Evolutionary conservation across 805 yeast genomes (phyloP).

Genomic region (Kodamaea lidongshanica): DNA sequence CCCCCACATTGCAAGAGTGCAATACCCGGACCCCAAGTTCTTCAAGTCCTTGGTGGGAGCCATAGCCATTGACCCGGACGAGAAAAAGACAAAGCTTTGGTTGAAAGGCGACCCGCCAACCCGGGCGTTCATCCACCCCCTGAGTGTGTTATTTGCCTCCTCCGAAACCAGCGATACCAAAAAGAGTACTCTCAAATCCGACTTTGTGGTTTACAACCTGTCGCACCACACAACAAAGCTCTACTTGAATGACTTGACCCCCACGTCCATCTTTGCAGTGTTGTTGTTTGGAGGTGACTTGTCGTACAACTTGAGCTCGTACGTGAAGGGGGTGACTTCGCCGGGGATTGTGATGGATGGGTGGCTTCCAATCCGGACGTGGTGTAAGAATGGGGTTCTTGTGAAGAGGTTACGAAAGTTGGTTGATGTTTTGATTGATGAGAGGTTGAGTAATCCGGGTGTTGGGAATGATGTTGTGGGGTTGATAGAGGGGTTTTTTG

Average conservation of each 20-base stretch:
- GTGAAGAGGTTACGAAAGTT: slow-evolving; percentile 62
- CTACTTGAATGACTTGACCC: slow-evolving; percentile 72
- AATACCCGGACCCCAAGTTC: slow-evolving; percentile 75
- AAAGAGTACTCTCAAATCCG: slow-evolving; percentile 35
- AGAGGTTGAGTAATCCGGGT: slow-evolving; percentile 42
- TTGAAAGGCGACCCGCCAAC: slow-evolving; percentile 64
- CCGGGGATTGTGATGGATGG: slow-evolving; percentile 82
- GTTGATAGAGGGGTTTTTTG: slow-evolving; percentile 7
- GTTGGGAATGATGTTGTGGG: slow-evolving; percentile 9
- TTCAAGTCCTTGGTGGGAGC: slow-evolving; percentile 69
- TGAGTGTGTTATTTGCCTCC: slow-evolving; percentile 63
- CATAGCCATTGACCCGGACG: slow-evolving; percentile 80
- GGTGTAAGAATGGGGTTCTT: slow-evolving; percentile 91
- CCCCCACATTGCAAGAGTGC: slow-evolving; percentile 78
- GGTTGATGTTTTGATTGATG: slow-evolving; percentile 62
- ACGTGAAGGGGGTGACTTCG: slow-evolving; percentile 43
- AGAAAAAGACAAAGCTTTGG: slow-evolving; percentile 66
- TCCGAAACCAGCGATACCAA: slow-evolving; percentile 19
- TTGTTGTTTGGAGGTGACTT: slow-evolving; percentile 78
- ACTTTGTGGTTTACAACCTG: slow-evolving; percentile 58
- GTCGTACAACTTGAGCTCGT: slow-evolving; percentile 45
- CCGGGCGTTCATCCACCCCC: slow-evolving; percentile 82
- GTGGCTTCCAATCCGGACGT: slow-evolving; percentile 88
- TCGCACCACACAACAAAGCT: slow-evolving; percentile 62
- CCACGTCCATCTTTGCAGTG: slow-evolving; percentile 64